phyloP scores from a whole-genome alignment of 768 basidiomycete genomes.

The Exsudoporus frostii region DNA sequence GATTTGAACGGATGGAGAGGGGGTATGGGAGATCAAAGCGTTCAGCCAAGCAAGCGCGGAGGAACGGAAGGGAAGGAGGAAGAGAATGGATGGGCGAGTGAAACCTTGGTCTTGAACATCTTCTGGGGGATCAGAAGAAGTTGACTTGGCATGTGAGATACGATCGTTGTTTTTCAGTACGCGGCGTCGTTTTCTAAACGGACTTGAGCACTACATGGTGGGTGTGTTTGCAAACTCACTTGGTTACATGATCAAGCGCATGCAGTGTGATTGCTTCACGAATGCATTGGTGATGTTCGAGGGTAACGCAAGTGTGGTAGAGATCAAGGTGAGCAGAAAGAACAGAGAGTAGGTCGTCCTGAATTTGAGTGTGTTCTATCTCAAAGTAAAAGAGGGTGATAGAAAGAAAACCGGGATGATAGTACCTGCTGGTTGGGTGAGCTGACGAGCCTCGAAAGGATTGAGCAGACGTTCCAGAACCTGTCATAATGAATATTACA shows the following conservation, averaged over 20 bases:
- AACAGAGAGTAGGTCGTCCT: conserved; percentile 64
- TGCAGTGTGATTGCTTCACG: conserved; percentile 77
- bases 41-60: conserved; percentile 79
- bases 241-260: conserved; percentile 83
- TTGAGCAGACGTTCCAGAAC: conserved; percentile 54
- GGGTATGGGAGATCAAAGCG: conserved; percentile 74
- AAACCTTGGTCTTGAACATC: conserved; percentile 96
- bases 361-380: conserved; percentile 50
- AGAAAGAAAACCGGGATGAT: background rate
- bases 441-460: conserved; percentile 53
- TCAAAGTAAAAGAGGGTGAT: conserved; percentile 5
- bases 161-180: conserved; percentile 94
- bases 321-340: conserved; percentile 73
- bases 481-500: conserved; percentile 31
- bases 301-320: conserved; percentile 63
- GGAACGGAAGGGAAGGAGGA: conserved; percentile 92
- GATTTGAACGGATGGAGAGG: conserved; percentile 70
- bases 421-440: conserved; percentile 53
- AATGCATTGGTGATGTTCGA: conserved; percentile 58
- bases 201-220: background rate
- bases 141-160: conserved; percentile 67
- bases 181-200: conserved; percentile 76
- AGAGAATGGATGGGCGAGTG: conserved; percentile 89
- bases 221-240: conserved; percentile 42
- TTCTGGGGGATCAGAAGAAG: conserved; percentile 55